phyloP scores from a whole-genome alignment of 148 eudicot species.

The Rhododendron molle region DNA sequence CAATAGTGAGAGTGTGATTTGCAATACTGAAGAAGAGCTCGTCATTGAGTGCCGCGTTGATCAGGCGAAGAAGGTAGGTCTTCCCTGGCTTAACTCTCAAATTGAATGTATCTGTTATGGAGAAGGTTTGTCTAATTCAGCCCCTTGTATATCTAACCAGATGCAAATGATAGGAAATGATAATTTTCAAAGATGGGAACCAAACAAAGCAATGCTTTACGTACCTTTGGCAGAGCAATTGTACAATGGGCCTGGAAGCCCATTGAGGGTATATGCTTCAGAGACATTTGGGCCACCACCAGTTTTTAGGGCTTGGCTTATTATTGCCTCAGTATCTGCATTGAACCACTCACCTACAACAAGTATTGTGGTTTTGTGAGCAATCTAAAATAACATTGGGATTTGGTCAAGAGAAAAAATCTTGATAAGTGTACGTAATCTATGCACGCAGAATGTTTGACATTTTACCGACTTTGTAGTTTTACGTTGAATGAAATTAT shows the following conservation, averaged over 20 bases:
- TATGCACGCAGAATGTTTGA: neutral
- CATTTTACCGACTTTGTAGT: neutral
- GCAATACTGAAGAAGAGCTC: conserved; percentile 63
- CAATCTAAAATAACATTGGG: neutral
- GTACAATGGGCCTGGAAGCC: conserved; percentile 56
- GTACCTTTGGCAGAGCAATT: conserved; percentile 57
- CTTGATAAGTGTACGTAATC: neutral
- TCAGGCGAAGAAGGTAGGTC: conserved; percentile 48
- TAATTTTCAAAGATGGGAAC: too few relatives aligned
- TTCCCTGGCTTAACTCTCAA: conserved; percentile 49
- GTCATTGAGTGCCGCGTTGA: conserved; percentile 66
- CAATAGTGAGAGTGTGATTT: conserved; percentile 44
- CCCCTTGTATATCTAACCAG: neutral
- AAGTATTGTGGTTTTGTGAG: neutral
- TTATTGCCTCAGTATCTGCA: conserved; percentile 45
- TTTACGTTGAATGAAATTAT: too few relatives aligned
- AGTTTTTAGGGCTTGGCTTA: conserved; percentile 41
- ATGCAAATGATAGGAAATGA: neutral
- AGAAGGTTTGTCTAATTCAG: neutral
- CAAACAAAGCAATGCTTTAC: neutral
- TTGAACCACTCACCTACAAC: conserved; percentile 60
- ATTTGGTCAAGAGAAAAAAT: neutral
- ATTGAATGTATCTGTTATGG: conserved; percentile 43
- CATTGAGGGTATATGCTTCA: conserved; percentile 52
- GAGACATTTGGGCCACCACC: conserved; percentile 63